Evolutionary conservation across 2,329 filamentous ascomycete species (phyloP), one percentile per base, ranked within the genome.

Genomic region (Alternaria atra): DNA sequence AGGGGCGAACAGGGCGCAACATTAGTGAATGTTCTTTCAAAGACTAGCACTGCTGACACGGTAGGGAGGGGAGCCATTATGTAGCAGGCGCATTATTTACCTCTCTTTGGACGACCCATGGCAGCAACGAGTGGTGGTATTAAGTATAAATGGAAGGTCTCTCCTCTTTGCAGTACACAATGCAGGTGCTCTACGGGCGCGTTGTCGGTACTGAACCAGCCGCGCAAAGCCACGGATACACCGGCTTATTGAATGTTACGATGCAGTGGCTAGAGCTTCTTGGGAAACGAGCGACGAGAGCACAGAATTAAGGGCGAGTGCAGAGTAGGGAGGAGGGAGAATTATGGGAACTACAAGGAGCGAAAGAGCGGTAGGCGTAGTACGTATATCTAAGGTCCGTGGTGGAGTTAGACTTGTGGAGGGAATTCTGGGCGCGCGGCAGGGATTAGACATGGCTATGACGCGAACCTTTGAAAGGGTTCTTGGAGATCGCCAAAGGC

Each of bases 61-160:
- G 47, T 51, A 60, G 64, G 47, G 54, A 52, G 46, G 55, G 20
- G 52, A 60, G 29, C 51, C 37, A 55, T 57, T 44, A 39, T 51
- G 58, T 35, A 20, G 48, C 25, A 57, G 57, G 48, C 35, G 61
- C 62, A 61, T 54, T 60, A 67, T 66, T 70, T 76, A 78, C 76
- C 76, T 77, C 76, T 74, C 58, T 76, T 77, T 27, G 76, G 65
- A 59, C 76, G 76, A 47, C 70, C 75, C 75, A 78, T 78, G 69
- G 65, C 34, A 58, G 67, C 66, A 53, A 66, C 63, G 50, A 60
- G 61, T 61, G 64, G 55, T 57, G 58, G 63, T 58, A 43, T 43
- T 30, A 40, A 40, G 55, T 54, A 52, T n/a, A 44, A 23, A 37
- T 34, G 55, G 58, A 52, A 62, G 56, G 52, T 44, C 58, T 48